A percentile compares a stretch with the other conserved stretches of the same genome.
These are phyloP conservation scores for Fusarium sp. DNA, from an alignment of 2,329 filamentous ascomycete species.

Conservation along the genomic window DNA sequence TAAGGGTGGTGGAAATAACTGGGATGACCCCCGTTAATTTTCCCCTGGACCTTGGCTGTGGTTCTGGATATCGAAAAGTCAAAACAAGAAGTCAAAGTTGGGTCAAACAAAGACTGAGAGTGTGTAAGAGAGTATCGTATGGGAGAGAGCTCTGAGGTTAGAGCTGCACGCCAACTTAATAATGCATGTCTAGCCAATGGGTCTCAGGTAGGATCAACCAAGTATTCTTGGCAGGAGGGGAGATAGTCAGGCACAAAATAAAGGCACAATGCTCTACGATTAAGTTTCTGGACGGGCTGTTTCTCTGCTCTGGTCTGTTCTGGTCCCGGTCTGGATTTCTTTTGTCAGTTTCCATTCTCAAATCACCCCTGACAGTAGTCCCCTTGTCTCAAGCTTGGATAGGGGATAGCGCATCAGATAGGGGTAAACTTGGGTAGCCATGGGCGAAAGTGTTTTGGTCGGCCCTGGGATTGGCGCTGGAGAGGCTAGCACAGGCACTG, in stretches of 20 bases:
- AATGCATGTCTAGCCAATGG: constrained; percentile 22
- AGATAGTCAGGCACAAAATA: constrained; percentile 14
- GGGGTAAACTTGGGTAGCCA: constrained; percentile 26
- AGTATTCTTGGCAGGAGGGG: constrained; percentile 10
- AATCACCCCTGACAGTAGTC: constrained; percentile 38
- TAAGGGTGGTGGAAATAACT: constrained; percentile 36
- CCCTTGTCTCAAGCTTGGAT: constrained; percentile 34
- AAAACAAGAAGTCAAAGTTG: constrained; percentile 34
- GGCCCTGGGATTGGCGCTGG: not conserved
- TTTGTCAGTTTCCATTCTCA: not conserved
- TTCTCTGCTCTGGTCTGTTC: not conserved
- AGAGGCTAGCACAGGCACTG: constrained; percentile 1
- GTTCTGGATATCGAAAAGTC: constrained; percentile 32
- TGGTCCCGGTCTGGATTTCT: constrained; percentile 3
- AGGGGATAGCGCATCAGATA: constrained; percentile 41
- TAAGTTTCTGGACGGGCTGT: constrained; percentile 6
- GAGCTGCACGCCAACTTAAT: constrained; percentile 34
- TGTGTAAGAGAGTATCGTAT: constrained; percentile 13
- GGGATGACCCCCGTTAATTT: constrained; percentile 42
- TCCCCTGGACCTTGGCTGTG: constrained; percentile 27
- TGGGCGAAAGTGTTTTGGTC: constrained; percentile 32
- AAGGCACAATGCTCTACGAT: not conserved
- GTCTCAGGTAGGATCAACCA: not conserved
- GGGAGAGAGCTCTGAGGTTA: constrained; percentile 6
- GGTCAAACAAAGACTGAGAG: constrained; percentile 20